Base-by-base conservation (phyloP, 2,329 filamentous ascomycete genomes). In the Colletotrichum tropicale region DNA sequence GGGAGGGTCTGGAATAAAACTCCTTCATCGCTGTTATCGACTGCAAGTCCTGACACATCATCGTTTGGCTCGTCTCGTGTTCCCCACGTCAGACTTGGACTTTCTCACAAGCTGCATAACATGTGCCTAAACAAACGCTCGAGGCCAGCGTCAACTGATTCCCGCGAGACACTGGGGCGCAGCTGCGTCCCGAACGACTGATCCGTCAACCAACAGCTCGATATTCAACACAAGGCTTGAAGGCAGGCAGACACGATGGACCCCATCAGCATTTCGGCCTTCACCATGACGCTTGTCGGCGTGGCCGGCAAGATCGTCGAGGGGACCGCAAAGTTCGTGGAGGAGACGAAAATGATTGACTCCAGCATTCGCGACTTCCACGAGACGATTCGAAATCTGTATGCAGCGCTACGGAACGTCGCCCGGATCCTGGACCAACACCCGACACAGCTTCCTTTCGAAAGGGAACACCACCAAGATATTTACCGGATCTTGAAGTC, bases 401-500 rank as follows among this genome's bases (percentile, higher is more conserved):
- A 77, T 28, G 58, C 26, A 6, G 76, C 75, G 3, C 66, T 82
- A 26, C 32, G 58, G 16, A 76, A 74, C 1, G 77, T 82, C 7
- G 48, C 74, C 21, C 71, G 77, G 16, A 78, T 65, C 4, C 73
- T 82, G 18, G 6, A 72, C 3, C 78, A 78, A 28, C 71, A 77
- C 18, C 75, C 74, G 15, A 56, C 62, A 21, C 79, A 78, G 28
- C 56, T 79, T 36, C 68, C 79, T 1, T 80, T 80, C 28, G 81
- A 82, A 66, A 76, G 74, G 32, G 78, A 77, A 15, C 81, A 82
- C 43, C 78, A 80, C 34, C 70, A 75, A 15, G 78, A 77, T 26
- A 81, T 82, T 62, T 38, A 78, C 13, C 66, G 66, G 16, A 80
- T 82, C 30, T 68, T 81, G 8, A 62, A 78, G 66, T 80, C 79